Conservation (phyloP, 1,284 basidiomycete genomes). For the Austroboletus niveus region DNA sequence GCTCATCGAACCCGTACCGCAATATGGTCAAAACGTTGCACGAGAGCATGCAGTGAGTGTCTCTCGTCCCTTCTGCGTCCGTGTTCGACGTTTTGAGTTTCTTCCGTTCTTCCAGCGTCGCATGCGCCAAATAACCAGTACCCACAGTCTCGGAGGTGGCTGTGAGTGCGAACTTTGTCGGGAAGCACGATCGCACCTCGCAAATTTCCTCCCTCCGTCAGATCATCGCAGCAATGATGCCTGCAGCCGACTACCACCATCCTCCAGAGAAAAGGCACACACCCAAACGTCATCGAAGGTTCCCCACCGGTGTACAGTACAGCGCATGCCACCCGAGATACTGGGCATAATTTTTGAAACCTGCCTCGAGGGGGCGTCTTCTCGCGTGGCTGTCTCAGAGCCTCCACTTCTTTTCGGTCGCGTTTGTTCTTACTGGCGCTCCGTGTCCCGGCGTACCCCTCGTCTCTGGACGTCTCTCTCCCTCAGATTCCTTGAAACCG, state of each 20-base stretch:
- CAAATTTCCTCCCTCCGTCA: not conserved
- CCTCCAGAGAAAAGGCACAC: not conserved
- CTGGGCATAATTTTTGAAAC: conserved; percentile 25
- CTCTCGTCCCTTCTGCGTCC: not conserved
- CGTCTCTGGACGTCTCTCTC: conserved; percentile 26
- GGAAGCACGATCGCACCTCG: not conserved
- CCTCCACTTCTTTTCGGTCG: conserved; percentile 22
- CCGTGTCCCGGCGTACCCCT: conserved; percentile 10
- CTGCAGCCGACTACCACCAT: not conserved
- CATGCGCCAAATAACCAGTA: conserved; percentile 1
- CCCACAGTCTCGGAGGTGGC: not conserved
- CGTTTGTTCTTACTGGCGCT: conserved; percentile 26
- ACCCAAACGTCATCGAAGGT: not conserved
- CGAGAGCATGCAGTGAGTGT: conserved; percentile 15
- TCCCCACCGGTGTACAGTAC: not conserved
- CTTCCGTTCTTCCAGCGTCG: not conserved
- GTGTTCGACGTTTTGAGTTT: not conserved
- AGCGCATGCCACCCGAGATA: conserved; percentile 26
- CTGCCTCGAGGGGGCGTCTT: conserved; percentile 11
- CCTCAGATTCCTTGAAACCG: conserved; percentile 21
- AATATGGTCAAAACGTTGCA: not conserved
- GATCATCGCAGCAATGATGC: not conserved
- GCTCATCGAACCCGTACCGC: not conserved
- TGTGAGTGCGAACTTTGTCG: not conserved
- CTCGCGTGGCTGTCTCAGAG: conserved; percentile 5